Evolutionary conservation across 1,284 basidiomycete genomes (phyloP), one percentile per base, ranked within the genome.

Genomic region (Anthracocystis walkeri): DNA sequence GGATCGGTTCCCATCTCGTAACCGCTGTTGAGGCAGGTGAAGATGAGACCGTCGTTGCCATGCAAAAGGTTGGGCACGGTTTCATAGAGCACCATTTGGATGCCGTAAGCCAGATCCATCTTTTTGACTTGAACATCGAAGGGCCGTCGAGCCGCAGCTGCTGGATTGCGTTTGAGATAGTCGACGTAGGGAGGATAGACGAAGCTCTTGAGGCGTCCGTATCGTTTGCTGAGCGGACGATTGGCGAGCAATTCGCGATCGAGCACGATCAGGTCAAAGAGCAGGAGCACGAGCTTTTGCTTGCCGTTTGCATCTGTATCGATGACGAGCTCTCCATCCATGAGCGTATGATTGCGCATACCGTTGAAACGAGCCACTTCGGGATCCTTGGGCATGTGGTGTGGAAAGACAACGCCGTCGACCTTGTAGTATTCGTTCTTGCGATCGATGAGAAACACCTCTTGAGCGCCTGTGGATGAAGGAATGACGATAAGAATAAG

Each of bases 1-100:
- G 87, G 86, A 84, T 99, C 96, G 11, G 97, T 99, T 0, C 93
- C 96, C n/a, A 92, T 88, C 4, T 90, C 88, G 80, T 99, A 99
- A 0, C 90, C 90, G 6, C 93, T 90, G 82, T 90, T 92, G 10
- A 92, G 92, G 81, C 93, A 93, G 0, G 97, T 99, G 84, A 97
- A 99, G 79, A 99, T 97, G 65, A 99, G 90, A 0, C 97, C 97
- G 81, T 99, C 97, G 78, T 93, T 96, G 6, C 91, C 94, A 83
- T 99, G 97, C 75, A 94, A 90, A 3, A 99, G 87, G n/a, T 88
- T 89, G 3, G 95, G 94, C 41, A 99, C 92, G 66, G 94, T 92
- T 51, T 91, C 88, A 49, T 89, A 88, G 79, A 98, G 92, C 11
- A 99, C 94, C 70, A 92, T 90, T 46, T 92, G 91, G 56, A 95